Base-by-base conservation (phyloP, 1,284 basidiomycete genomes). In the Chiua sp. region DNA sequence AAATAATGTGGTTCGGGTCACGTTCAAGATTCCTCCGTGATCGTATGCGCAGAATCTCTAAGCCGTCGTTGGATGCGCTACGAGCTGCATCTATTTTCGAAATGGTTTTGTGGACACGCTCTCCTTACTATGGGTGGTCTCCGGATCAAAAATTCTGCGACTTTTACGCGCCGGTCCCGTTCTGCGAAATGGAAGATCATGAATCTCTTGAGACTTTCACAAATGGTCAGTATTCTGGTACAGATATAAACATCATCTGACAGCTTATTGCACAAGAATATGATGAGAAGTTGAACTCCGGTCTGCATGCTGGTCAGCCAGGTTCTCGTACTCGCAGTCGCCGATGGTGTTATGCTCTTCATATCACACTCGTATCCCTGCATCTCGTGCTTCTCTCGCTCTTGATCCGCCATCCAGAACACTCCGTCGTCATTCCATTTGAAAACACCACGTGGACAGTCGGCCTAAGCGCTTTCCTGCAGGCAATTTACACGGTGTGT, bases 401-500 rank as follows among this genome's bases (percentile, higher is more conserved):
- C 1, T 18, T 59, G 13, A 37, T 39, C 7, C 23, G 52, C 3
- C 61, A 63, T 39, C 61, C 61, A 47, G 61, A 63, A 10, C 50
- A 63, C 10, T 20, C 46, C 3, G 1, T 59, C 3, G 42, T 18
- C n/a, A 51, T 63, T 39, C 1, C 47, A 35, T 55, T 32, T 42
- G 55, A 59, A 12, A 53, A 35, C 7, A 10, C 28, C n/a, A 33
- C 33, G 47, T 12, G 63, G 0, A 53, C 57, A 46, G 53, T 42
- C 20, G 4, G n/a, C 47, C 20, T 63, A 20, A 47, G 22, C 32
- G 7, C 59, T 3, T 51, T 39, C 23, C 57, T 60, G 20, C 59
- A 60, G 30, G 51, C 59, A 53, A 58, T 60, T 11, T 60, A 60
- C 39, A 26, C 30, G 16, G 59, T 57, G 13, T 22, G 59, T 39